Evolutionary conservation across 179 eudicot genomes (phyloP), one percentile per base, ranked within the genome.

Genomic region (Camellia oleifera): DNA sequence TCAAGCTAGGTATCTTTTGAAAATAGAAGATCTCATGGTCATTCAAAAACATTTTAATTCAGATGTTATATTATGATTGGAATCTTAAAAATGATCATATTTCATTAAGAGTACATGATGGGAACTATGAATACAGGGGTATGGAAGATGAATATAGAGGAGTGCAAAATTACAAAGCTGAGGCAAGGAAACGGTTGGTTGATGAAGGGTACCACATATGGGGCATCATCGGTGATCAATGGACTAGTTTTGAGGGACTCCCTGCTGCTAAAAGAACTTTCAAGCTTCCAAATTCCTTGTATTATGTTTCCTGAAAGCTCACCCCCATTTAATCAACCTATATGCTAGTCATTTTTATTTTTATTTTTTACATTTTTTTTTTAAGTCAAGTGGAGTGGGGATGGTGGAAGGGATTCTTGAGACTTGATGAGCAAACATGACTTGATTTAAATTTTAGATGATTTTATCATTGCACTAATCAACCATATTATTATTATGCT

Each of bases 181-280:
- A 83, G 80, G 77, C 74, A 17, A 88, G 91, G 56, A 78, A 80
- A 60, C 77, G 65, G 58, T 78, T 88, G 52, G 80, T 82, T 0
- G 79, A 77, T 2, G 72, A 80, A 52, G 91, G 88, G 46, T 88
- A 81, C 71, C 78, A 86, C 4, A 76, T 88, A 4, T 87, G 89
- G 89, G 91, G 91, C 12, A 83, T 85, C 62, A 48, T 82, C 7
- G 91, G 89, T 7, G 87, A 88, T 80, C 91, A 88, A n/a, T 87
- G 91, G 91, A 88, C 89, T 78, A 87, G 89, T 40, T 71, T 88
- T 64, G 75, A 84, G 23, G 89, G 89, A n/a, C 72, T 46, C 32
- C 87, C 89, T 0, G 58, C 32, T 26, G 86, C 87, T 4, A 87
- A 81, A 63, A 83, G 89, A 81, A 81, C 88, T 53, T 85, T 87